phyloP scores from a whole-genome alignment of 345 rosid species.

The Salix exigua region DNA sequence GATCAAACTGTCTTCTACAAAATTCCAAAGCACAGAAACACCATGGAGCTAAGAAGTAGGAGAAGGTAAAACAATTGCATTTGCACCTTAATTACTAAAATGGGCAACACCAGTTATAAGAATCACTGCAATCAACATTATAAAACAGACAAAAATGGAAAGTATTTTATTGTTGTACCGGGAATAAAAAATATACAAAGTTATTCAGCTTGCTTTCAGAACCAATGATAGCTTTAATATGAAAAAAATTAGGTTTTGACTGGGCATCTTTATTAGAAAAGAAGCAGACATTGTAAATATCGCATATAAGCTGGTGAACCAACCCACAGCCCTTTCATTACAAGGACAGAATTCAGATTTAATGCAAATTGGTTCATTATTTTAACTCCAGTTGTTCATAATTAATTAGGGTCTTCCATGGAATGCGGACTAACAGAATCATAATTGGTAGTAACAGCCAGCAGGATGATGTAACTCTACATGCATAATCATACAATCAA shows the following conservation, averaged over 20 bases:
- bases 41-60: background rate
- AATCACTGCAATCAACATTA: background rate
- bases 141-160: background rate
- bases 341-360: background rate
- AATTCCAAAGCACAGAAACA: background rate
- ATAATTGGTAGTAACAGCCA: background rate
- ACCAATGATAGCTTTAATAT: background rate
- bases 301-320: background rate
- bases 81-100: background rate
- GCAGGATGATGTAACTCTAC: background rate
- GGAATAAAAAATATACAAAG: background rate
- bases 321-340: background rate
- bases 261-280: background rate
- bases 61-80: background rate
- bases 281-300: background rate
- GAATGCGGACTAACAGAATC: background rate
- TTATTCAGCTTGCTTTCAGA: background rate
- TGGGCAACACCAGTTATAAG: background rate
- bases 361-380: background rate
- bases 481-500: background rate
- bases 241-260: background rate
- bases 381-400: background rate
- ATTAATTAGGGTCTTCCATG: background rate
- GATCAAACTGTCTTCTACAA: conserved; percentile 82
- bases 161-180: background rate